These are phyloP conservation scores for Wickerhamiella azyma DNA, from an alignment of 805 yeast species.

Conservation along the genomic window DNA sequence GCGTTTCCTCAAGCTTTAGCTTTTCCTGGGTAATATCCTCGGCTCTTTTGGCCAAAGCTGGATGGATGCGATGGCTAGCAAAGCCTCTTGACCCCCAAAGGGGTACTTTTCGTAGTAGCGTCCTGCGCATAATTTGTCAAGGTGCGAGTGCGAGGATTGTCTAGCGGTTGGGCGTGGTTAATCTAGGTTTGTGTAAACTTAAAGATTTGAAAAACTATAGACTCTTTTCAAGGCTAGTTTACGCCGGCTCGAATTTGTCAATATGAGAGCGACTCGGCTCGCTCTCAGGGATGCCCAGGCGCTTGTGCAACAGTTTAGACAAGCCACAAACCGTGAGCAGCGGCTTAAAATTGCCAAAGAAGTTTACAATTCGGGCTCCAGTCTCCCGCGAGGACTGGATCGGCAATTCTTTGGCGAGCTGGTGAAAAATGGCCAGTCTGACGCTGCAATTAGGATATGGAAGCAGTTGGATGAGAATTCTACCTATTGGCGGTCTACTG, in stretches of 20 bases:
- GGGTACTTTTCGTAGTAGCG: not conserved
- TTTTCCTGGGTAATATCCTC: slow-evolving; percentile 31
- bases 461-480: not conserved
- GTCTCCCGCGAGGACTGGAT: not conserved
- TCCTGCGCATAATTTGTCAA: too few species aligned
- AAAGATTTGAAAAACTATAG: too few species aligned
- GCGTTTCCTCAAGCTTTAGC: slow-evolving; percentile 27
- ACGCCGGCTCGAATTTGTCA: too few species aligned
- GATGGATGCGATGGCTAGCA: slow-evolving; percentile 30
- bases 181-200: too few species aligned
- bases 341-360: not conserved
- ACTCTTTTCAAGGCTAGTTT: too few species aligned
- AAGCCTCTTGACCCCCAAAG: not conserved
- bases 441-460: not conserved
- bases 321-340: not conserved
- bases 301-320: not conserved
- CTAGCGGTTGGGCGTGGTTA: too few species aligned
- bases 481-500: not conserved
- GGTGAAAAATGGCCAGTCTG: not conserved
- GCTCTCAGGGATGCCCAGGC: not conserved
- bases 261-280: not conserved
- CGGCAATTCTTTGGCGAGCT: not conserved
- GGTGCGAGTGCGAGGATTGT: too few species aligned
- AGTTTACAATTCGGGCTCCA: not conserved
- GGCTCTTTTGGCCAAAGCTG: slow-evolving; percentile 39